These are phyloP conservation scores for sweet orange (Citrus sinensis) DNA, from an alignment of 345 rosid genomes.

Conservation along the genomic window DNA sequence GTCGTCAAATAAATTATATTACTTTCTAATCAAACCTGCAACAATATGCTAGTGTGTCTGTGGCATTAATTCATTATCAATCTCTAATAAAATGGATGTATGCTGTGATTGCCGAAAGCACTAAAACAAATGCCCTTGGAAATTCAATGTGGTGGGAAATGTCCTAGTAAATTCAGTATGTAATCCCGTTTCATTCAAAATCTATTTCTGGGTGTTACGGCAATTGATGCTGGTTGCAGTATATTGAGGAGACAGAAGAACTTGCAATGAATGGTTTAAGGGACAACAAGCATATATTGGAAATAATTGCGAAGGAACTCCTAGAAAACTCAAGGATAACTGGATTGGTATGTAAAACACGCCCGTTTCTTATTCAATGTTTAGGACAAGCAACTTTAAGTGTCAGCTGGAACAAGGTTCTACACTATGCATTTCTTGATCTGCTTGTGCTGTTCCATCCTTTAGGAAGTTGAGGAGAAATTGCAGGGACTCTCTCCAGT, in stretches of 20 bases:
- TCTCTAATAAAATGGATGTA: not conserved
- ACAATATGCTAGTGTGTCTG: not conserved
- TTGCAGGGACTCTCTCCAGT: conserved; percentile 61
- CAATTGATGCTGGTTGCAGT: conserved; percentile 51
- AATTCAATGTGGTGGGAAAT: not conserved
- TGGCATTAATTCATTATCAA: not conserved
- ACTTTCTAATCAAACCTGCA: not conserved
- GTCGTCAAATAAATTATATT: not conserved
- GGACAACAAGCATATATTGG: conserved; percentile 68
- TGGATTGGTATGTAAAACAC: conserved; percentile 65
- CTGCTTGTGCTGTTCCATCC: conserved; percentile 9
- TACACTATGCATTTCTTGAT: conserved; percentile 3
- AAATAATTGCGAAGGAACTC: conserved; percentile 61
- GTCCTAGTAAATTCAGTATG: not conserved
- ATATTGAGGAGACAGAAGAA: conserved; percentile 89
- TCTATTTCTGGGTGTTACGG: not conserved
- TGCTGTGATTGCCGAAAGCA: not conserved
- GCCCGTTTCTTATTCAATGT: not conserved
- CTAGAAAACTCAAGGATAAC: conserved; percentile 81
- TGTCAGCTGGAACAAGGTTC: not conserved
- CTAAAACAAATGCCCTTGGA: not conserved
- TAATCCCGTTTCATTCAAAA: not conserved
- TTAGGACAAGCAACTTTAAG: not conserved
- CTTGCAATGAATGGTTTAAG: conserved; percentile 80
- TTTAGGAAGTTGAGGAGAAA: conserved; percentile 77